phyloP scores from a whole-genome alignment of 208 protist genomes.

The Crithidia sp. region DNA sequence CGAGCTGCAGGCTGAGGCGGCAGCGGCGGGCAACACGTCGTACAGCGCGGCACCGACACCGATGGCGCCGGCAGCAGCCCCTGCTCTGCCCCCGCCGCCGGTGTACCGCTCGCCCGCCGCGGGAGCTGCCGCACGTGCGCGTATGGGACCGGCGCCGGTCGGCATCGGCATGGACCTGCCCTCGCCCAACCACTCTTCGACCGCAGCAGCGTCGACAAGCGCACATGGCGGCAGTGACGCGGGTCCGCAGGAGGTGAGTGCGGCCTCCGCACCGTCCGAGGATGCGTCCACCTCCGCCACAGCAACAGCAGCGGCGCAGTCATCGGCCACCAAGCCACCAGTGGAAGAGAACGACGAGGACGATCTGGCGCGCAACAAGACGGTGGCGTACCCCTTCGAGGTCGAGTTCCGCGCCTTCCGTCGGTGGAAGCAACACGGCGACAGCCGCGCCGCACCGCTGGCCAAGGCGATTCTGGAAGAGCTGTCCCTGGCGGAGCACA shows the following conservation, averaged over 20 bases:
- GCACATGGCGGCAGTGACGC: no score
- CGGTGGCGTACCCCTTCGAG: constrained; percentile 87
- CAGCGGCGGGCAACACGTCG: constrained; percentile 1
- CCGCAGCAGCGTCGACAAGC: no score
- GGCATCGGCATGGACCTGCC: constrained; percentile 16
- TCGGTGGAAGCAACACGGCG: constrained; percentile 78
- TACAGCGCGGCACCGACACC: not conserved
- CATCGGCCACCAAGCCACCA: not conserved
- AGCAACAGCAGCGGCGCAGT: not conserved
- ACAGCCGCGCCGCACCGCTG: constrained; percentile 72
- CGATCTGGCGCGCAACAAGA: constrained; percentile 69
- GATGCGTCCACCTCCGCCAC: not conserved
- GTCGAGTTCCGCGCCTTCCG: constrained; percentile 81
- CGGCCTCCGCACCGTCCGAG: not conserved
- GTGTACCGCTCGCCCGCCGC: constrained; percentile 11
- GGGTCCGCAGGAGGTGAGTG: no score
- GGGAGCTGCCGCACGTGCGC: not conserved
- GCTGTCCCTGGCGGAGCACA: constrained; percentile 81
- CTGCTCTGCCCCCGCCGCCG: not conserved
- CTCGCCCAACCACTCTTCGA: not conserved
- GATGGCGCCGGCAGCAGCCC: not conserved
- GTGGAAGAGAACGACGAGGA: constrained; percentile 31
- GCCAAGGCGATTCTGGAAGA: constrained; percentile 85
- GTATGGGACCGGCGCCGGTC: constrained; percentile 26
- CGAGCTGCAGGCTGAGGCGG: constrained; percentile 13